These are phyloP conservation scores for Agrocybe pediades DNA, from an alignment of 768 basidiomycete species.

Conservation along the genomic window DNA sequence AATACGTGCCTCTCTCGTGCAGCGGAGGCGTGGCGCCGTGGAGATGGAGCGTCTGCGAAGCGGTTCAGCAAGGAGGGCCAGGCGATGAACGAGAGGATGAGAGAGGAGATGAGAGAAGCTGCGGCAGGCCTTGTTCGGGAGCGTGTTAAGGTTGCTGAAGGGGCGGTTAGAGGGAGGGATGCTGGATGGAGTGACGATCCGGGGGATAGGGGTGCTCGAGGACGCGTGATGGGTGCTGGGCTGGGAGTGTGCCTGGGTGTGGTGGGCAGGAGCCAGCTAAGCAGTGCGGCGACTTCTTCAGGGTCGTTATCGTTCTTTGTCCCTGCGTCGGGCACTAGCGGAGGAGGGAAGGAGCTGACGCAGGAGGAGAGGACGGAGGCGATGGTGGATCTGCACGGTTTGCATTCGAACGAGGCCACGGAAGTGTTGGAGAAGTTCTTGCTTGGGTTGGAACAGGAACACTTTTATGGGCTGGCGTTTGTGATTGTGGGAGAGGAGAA, in stretches of 20 bases:
- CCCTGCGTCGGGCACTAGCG: not conserved
- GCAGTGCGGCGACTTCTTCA: constrained; percentile 37
- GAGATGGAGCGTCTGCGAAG: constrained; percentile 95
- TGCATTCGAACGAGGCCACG: constrained; percentile 92
- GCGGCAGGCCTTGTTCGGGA: constrained; percentile 86
- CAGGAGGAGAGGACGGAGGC: constrained; percentile 90
- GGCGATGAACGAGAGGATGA: constrained; percentile 91
- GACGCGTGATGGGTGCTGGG: constrained; percentile 76
- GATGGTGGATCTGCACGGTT: constrained; percentile 87
- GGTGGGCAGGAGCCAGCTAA: constrained; percentile 34
- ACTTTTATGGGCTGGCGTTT: constrained; percentile 90
- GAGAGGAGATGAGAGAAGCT: constrained; percentile 79
- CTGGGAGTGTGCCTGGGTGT: constrained; percentile 90
- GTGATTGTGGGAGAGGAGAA: constrained; percentile 94
- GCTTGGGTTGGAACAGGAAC: constrained; percentile 82
- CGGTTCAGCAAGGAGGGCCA: constrained; percentile 93
- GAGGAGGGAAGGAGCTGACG: constrained; percentile 51
- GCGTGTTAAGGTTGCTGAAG: constrained; percentile 72
- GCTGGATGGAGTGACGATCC: constrained; percentile 82
- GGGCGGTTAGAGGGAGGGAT: constrained; percentile 73
- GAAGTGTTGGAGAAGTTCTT: constrained; percentile 91
- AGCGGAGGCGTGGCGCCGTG: constrained; percentile 93
- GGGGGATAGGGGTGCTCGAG: constrained; percentile 72
- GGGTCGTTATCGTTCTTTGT: too few species aligned
- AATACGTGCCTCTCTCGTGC: constrained; percentile 95